phyloP scores from a whole-genome alignment of 805 yeast genomes.

The Yarrowia sp. region DNA sequence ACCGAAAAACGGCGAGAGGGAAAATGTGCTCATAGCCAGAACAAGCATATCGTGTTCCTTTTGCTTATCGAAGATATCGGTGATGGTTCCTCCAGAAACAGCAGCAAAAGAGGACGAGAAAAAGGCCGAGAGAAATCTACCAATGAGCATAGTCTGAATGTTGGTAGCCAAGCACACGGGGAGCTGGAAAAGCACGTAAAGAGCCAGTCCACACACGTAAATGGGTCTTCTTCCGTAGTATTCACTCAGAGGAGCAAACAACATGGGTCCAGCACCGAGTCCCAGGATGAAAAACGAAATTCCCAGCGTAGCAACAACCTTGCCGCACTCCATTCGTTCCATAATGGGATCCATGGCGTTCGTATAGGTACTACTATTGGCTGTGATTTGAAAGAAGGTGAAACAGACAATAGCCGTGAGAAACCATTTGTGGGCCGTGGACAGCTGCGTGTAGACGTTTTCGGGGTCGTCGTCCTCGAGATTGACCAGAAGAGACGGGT shows the following conservation, averaged over 20 bases:
- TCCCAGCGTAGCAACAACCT: conserved; percentile 59
- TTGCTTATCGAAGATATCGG: conserved; percentile 63
- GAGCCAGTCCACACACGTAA: conserved; percentile 45
- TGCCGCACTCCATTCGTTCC: conserved; percentile 54
- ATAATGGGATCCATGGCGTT: conserved; percentile 45
- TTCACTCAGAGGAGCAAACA: conserved; percentile 69
- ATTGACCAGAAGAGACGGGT: conserved; percentile 10
- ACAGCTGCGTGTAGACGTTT: conserved; percentile 35
- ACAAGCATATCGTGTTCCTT: conserved; percentile 54
- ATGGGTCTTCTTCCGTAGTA: conserved; percentile 57
- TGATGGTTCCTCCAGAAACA: conserved; percentile 72
- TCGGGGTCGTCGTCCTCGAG: conserved; percentile 36
- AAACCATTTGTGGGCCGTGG: conserved; percentile 26
- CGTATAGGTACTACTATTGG: conserved; percentile 17
- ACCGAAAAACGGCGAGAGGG: conserved; percentile 66
- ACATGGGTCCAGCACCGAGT: conserved; percentile 69
- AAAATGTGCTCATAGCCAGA: conserved; percentile 61
- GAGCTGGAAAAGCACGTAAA: conserved; percentile 45
- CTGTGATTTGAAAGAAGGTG: conserved; percentile 35
- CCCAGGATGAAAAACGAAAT: conserved; percentile 70
- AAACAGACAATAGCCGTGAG: conserved; percentile 25
- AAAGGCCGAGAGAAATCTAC: conserved; percentile 67
- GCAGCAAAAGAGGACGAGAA: conserved; percentile 72
- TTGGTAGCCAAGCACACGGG: conserved; percentile 50
- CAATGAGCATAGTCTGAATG: conserved; percentile 61